Evolutionary conservation across 352 stramenopile species (phyloP).

Genomic region (Pythium coloratum): DNA sequence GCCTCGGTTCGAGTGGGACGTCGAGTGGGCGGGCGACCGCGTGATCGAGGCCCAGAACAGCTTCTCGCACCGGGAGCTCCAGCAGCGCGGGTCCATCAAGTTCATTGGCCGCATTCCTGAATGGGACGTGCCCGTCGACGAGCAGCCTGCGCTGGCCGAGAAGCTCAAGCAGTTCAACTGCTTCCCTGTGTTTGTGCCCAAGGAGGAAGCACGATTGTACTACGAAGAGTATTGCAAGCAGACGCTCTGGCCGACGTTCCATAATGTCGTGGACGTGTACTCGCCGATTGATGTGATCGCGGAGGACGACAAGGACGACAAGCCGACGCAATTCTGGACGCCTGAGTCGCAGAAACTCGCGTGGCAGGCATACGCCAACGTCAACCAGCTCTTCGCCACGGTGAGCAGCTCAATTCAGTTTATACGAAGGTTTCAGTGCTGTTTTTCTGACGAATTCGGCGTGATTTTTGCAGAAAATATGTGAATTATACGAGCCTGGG

Average conservation of each 20-base stretch:
- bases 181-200: constrained; percentile 59
- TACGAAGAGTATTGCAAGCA: constrained; percentile 97
- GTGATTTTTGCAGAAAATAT: constrained; percentile 45
- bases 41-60: constrained; percentile 77
- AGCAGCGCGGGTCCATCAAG: constrained; percentile 61
- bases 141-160: constrained; percentile 49
- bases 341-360: constrained; percentile 60
- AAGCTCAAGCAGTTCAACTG: constrained; percentile 62
- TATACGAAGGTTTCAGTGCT: neutral
- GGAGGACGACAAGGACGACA: constrained; percentile 26
- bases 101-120: constrained; percentile 72
- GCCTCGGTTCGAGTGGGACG: constrained; percentile 35
- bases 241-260: constrained; percentile 96
- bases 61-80: constrained; percentile 74
- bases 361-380: constrained; percentile 94
- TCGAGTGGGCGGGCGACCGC: constrained; percentile 73
- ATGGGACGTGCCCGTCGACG: constrained; percentile 44
- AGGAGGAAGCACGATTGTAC: constrained; percentile 61
- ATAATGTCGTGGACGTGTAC: constrained; percentile 95
- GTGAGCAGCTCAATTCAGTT: constrained; percentile 10
- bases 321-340: constrained; percentile 57
- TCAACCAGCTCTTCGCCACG: constrained; percentile 93
- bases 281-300: constrained; percentile 69
- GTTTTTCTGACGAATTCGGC: neutral
- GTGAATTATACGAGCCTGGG: constrained; percentile 72